Evolutionary conservation across 2,329 filamentous ascomycete genomes (phyloP), one percentile per base, ranked within the genome.

Genomic region (Penicillium palitans): DNA sequence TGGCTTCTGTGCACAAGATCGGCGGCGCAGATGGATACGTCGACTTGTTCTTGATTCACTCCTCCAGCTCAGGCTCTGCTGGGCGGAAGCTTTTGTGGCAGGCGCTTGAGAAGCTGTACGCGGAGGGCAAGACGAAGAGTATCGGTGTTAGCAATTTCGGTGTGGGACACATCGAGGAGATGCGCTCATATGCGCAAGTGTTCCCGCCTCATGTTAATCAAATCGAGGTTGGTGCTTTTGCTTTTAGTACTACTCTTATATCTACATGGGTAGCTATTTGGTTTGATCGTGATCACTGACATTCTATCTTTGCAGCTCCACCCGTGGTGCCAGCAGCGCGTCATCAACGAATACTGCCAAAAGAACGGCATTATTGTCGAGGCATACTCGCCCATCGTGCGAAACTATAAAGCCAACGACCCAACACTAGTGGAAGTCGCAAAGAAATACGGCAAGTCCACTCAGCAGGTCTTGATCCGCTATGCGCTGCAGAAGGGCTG

Each of bases 401-500:
- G 85, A 45, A 92, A 90, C 56, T 78, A 89, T 76, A 87, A 91
- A 64, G 86, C 87, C 62, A 85, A 87, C 41, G 89, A 96, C 62
- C 78, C 83, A 61, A 84, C 83, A 13, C 78, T 95, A 33, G 81
- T 83, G 59, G 79, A 79, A 15, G 76, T 96, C 57, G 85, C 87
- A 1, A 79, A 87, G 67, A 93, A 91, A 77, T 85, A 95, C 72
- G 81, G 80, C 63, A 92, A 89, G 77, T 84, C 84, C 8, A 84
- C 88, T 59, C 88, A 90, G 10, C 92, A 96, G 80, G 78, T 96
- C 10, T 75, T 96, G 68, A 77, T 96, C 50, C 83, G 91, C 62
- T 96, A 91, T 83, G 90, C 89, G 65, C 74, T 96, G 74, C 90
- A 96, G 75, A 93, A 90, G 76, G 88, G 85, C 4, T 87, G 85